Percentiles rank a stretch among this genome's conserved stretches.
Conservation (phyloP, 441 rosid genomes). For the Macaranga tanarius region DNA sequence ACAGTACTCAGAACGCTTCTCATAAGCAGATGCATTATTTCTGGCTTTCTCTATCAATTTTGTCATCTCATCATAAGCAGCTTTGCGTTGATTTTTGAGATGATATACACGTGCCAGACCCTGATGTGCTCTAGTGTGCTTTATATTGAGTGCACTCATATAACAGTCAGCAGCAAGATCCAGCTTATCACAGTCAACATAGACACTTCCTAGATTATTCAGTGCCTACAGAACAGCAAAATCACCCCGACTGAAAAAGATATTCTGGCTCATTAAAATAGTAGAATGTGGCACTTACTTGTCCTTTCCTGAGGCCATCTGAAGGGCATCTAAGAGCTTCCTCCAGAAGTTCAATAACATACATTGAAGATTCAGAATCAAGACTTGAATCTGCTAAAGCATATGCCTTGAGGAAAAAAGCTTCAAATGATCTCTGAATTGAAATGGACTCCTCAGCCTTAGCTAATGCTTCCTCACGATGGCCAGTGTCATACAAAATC, state of each 20-base stretch:
- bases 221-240: conserved; percentile 61
- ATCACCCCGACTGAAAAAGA: conserved; percentile 3
- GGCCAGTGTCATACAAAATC: conserved; percentile 92
- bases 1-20: conserved; percentile 95
- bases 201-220: conserved; percentile 86
- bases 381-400: conserved; percentile 76
- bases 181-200: conserved; percentile 83
- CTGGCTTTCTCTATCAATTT: conserved; percentile 86
- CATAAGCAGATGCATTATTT: conserved; percentile 89
- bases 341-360: conserved; percentile 78
- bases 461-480: conserved; percentile 91
- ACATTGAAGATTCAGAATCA: conserved; percentile 63
- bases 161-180: conserved; percentile 94
- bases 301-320: conserved; percentile 99
- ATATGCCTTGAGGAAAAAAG: conserved; percentile 96
- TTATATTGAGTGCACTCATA: conserved; percentile 82
- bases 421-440: conserved; percentile 92
- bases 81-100: conserved; percentile 74
- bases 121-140: conserved; percentile 97
- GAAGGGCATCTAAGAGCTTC: conserved; percentile 98
- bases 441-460: conserved; percentile 89
- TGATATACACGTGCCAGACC: conserved; percentile 94
- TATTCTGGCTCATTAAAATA: conserved; percentile 4
- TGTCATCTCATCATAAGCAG: conserved; percentile 97
- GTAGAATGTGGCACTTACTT: conserved; percentile 46